These are phyloP conservation scores for Melampsora abietis-canadensis DNA, from an alignment of 1,284 basidiomycete genomes.

Conservation along the genomic window DNA sequence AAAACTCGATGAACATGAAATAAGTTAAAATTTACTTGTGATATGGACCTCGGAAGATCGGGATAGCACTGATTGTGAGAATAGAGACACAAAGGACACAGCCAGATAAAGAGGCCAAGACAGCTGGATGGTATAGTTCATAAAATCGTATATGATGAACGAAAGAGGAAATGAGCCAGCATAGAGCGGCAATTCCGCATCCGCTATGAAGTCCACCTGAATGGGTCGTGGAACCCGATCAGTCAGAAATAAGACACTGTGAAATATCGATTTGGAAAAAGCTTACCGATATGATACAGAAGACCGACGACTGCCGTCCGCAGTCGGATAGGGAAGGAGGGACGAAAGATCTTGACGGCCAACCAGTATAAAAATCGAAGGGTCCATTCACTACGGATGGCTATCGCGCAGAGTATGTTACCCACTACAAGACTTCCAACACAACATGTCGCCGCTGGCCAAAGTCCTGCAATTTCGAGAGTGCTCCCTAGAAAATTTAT, in stretches of 20 bases:
- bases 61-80: conserved; percentile 15
- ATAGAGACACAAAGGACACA: conserved; percentile 11
- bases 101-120: neutral
- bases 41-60: conserved; percentile 12
- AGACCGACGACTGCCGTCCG: conserved; percentile 21
- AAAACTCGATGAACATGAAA: too few relatives aligned
- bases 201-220: conserved; percentile 42
- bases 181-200: conserved; percentile 31
- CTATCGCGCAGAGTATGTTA: conserved; percentile 60
- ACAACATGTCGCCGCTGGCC: conserved; percentile 7
- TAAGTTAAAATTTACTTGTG: conserved; percentile 24
- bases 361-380: conserved; percentile 62
- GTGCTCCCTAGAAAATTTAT: conserved; percentile 8
- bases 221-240: neutral
- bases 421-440: conserved; percentile 57
- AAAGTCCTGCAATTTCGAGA: conserved; percentile 2
- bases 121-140: neutral
- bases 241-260: neutral
- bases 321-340: conserved; percentile 17
- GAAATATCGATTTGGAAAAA: neutral
- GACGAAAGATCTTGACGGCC: conserved; percentile 49
- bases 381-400: conserved; percentile 64
- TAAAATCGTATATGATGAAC: neutral
- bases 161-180: conserved; percentile 15
- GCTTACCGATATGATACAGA: conserved; percentile 39